Base-by-base conservation (phyloP, 192 early-diverging fungal genomes). In the Entomortierella parvispora region DNA sequence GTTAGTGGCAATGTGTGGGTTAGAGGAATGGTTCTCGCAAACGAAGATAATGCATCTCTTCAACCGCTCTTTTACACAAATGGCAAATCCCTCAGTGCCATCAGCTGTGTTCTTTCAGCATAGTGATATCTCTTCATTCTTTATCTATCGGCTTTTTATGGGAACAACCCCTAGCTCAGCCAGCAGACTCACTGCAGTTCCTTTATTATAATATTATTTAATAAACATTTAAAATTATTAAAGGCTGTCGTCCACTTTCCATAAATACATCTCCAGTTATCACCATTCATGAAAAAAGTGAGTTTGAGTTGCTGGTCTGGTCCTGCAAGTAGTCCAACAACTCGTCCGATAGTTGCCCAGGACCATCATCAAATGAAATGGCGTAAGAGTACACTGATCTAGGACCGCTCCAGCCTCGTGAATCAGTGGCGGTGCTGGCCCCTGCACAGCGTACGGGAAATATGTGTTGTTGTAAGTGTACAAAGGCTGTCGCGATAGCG, bases 351-450 rank as follows among this genome's bases (percentile, higher is more conserved):
- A 72, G 67, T 25, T 80, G 59, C 28, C 59, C 83, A 23, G 90
- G 90, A 23, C 90, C 89, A 83, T 91, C 90, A 80, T 91, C 90
- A 50, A 87, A 91, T 10, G 88, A 87, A 54, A 90, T 65, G 28
- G 83, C 83, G n/a, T 76, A 76, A 2, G 72, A 68, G 37, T 68
- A n/a, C 72, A 76, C 10, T 44, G 40, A 37, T 76, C 65, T 15
- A 68, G 53, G 0, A 76, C 65, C 18, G 54, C 58, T 1, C 72
- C 72, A 23, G 72, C 23, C 18, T n/a, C 44, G 52, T 68, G 28
- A 29, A 62, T 9, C 6, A 65, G 26, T 2, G 51, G 32, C 1
- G 72, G 72, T 8, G 59, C 40, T 20, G 59, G 58, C 22, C 65
- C 72, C 32, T 49, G 44, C 52, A 68, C 59, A 2, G 50, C 29